A percentile compares a stretch with the other conserved stretches of the same genome.
Evolutionary conservation across 768 basidiomycete species (phyloP).

Genomic region (Mrakia gelida): DNA sequence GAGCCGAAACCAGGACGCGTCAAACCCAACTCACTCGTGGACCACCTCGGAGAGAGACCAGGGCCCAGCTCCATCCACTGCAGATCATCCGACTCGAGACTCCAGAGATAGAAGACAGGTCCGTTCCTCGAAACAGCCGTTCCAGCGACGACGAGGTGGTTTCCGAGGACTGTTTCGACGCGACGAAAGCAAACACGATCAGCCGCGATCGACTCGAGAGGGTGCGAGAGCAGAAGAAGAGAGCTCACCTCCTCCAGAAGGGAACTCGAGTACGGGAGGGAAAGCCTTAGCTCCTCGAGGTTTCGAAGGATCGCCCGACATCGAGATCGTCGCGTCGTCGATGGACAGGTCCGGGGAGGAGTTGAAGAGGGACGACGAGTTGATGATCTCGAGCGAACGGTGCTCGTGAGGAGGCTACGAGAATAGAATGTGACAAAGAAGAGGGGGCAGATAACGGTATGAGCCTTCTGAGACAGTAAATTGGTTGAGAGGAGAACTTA

Average conservation of each 20-base stretch:
- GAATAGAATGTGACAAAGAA: not conserved
- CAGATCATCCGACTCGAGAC: not conserved
- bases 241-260: not conserved
- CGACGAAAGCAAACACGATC: too few relatives aligned
- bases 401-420: not conserved
- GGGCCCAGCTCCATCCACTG: not conserved
- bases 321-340: not conserved
- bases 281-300: not conserved
- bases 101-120: not conserved
- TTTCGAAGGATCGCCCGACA: not conserved
- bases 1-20: too few relatives aligned
- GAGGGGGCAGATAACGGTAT: not conserved
- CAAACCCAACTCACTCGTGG: not conserved
- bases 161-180: not conserved
- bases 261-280: not conserved
- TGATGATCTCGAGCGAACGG: not conserved
- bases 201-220: too few relatives aligned
- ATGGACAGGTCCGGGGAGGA: not conserved
- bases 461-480: not conserved
- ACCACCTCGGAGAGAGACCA: not conserved
- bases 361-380: not conserved
- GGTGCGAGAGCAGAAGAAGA: too few relatives aligned
- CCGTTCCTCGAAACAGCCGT: not conserved
- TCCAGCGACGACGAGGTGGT: not conserved
- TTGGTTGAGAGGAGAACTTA: not conserved